Evolutionary conservation across 306 rosid genomes (phyloP).

Genomic region (Canavalia gladiata): DNA sequence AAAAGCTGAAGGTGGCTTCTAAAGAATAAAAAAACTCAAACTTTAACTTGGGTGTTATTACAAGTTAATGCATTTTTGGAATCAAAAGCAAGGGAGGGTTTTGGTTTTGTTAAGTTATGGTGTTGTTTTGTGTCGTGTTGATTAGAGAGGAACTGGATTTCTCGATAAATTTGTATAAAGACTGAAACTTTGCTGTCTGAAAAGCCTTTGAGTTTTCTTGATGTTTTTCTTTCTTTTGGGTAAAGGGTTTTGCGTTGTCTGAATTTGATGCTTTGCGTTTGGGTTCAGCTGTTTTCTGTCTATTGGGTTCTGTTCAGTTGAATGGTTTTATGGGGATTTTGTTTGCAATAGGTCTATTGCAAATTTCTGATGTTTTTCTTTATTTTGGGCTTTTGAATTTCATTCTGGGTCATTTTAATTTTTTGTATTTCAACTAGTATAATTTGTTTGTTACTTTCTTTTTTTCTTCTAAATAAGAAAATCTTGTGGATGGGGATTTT

Average conservation of each 20-base stretch:
- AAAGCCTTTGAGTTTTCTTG: conserved; percentile 44
- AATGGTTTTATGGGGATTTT: conserved; percentile 42
- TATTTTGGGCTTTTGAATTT: conserved; percentile 46
- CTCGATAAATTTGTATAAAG: conserved; percentile 31
- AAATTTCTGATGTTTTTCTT: conserved; percentile 43
- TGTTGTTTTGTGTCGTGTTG: conserved; percentile 32
- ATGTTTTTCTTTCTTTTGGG: conserved; percentile 34
- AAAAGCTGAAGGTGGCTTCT: conserved; percentile 50
- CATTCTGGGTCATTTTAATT: conserved; percentile 48
- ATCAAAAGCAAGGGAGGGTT: conserved; percentile 26
- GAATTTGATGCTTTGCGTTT: conserved; percentile 52
- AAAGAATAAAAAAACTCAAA: conserved; percentile 42
- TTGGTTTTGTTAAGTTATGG: conserved; percentile 33
- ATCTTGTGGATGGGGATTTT: conserved; percentile 40
- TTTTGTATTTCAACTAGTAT: conserved; percentile 27
- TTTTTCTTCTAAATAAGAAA: background rate
- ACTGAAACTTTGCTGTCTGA: conserved; percentile 32
- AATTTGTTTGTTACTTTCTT: conserved; percentile 19
- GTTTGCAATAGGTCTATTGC: conserved; percentile 42
- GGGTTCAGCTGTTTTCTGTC: conserved; percentile 47
- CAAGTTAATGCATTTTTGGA: conserved; percentile 46
- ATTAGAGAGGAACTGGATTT: conserved; percentile 47
- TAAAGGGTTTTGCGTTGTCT: conserved; percentile 32
- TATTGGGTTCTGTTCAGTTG: conserved; percentile 52
- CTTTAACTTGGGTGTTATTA: conserved; percentile 44